These are phyloP conservation scores for Colletotrichum lentis DNA, from an alignment of 2,329 filamentous ascomycete species.

Conservation along the genomic window DNA sequence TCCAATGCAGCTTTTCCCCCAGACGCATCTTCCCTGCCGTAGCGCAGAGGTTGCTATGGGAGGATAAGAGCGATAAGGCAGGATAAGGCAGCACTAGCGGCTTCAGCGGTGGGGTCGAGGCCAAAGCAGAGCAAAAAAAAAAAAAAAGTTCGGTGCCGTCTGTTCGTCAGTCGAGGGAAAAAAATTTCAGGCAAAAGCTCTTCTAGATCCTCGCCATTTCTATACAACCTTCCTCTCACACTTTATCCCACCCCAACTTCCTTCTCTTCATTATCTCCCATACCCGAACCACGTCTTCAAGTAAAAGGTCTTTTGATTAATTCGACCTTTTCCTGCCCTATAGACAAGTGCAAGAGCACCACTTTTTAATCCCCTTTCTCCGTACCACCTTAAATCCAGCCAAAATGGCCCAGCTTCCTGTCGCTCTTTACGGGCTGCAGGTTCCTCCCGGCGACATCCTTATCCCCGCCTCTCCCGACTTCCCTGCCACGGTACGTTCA, in stretches of 20 bases:
- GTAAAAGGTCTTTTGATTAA: slow-evolving; percentile 22
- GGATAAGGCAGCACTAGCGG: slow-evolving; percentile 37
- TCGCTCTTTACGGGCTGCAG: slow-evolving; percentile 91
- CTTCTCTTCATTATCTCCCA: slow-evolving; percentile 17
- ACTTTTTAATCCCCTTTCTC: slow-evolving; percentile 13
- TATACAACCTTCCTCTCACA: slow-evolving; percentile 27
- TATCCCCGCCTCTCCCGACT: slow-evolving; percentile 79
- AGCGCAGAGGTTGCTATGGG: slow-evolving; percentile 37
- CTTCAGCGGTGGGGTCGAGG: slow-evolving; percentile 32
- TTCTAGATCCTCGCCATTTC: slow-evolving; percentile 27
- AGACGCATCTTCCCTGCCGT: slow-evolving; percentile 36
- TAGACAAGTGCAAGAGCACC: slow-evolving; percentile 27
- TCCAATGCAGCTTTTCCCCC: slow-evolving; percentile 36
- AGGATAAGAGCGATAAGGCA: slow-evolving; percentile 36
- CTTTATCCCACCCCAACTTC: slow-evolving; percentile 32
- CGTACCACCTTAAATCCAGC: slow-evolving; percentile 3
- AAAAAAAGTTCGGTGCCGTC: slow-evolving; percentile 29
- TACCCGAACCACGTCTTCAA: slow-evolving; percentile 10
- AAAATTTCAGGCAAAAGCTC: slow-evolving; percentile 40
- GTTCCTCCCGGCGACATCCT: slow-evolving; percentile 86
- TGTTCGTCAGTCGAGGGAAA: slow-evolving; percentile 27
- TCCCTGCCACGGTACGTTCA: slow-evolving; percentile 81
- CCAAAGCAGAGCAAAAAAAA: slow-evolving; percentile 32
- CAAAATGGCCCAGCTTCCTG: slow-evolving; percentile 65
- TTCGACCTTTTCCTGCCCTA: slow-evolving; percentile 37